These are phyloP conservation scores for Diaporthe sp. DNA, from an alignment of 2,329 filamentous ascomycete genomes.

Conservation along the genomic window DNA sequence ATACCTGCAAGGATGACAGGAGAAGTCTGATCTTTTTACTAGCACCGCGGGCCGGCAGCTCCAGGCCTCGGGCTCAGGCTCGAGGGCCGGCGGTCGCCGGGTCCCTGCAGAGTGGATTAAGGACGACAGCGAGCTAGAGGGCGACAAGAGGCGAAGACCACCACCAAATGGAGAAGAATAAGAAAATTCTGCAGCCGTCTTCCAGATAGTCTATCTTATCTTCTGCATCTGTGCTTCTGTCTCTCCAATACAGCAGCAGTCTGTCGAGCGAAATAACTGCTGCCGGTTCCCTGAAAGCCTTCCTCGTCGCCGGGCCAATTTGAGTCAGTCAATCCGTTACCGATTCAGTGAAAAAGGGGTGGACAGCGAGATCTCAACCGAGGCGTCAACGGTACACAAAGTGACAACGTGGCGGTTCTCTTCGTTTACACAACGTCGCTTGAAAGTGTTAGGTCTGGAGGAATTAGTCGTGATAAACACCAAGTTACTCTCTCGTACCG, in stretches of 20 bases:
- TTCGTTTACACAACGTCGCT: background rate
- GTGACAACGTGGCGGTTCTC: background rate
- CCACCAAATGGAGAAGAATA: conserved; percentile 33
- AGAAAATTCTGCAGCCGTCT: conserved; percentile 32
- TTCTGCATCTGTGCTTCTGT: background rate
- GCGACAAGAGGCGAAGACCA: conserved; percentile 30
- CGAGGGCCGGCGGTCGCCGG: conserved; percentile 35
- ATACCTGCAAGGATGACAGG: conserved; percentile 26
- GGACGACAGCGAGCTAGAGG: conserved; percentile 33
- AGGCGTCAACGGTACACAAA: background rate
- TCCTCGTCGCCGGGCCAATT: conserved; percentile 10
- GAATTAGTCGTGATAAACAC: background rate
- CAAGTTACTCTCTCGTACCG: background rate
- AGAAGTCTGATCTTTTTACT: background rate
- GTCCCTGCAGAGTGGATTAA: conserved; percentile 35
- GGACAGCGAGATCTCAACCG: background rate
- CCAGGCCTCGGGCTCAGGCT: background rate
- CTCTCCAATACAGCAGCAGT: background rate
- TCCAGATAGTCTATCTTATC: background rate
- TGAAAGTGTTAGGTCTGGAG: background rate
- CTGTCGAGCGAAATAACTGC: background rate
- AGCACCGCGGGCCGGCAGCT: conserved; percentile 15
- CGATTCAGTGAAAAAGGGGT: conserved; percentile 25
- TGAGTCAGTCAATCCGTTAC: conserved; percentile 24
- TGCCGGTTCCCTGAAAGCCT: background rate